These are phyloP conservation scores for Psidium friedrichsthalianum DNA, from an alignment of 345 rosid species.

Conservation along the genomic window DNA sequence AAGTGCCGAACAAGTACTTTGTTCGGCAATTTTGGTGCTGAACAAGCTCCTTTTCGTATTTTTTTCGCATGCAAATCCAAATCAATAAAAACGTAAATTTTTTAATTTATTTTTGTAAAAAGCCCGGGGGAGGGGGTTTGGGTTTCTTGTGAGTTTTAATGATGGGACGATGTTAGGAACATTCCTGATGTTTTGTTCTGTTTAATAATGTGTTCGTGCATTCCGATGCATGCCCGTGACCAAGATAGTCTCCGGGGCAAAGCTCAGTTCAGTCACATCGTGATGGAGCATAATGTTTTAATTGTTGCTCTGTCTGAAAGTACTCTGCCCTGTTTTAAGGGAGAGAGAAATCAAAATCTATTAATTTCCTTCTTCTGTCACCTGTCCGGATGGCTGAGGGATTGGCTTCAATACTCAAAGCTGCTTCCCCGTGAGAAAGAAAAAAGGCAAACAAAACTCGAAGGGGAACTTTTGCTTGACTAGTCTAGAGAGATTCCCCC, in stretches of 20 bases:
- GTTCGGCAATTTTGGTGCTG: no score
- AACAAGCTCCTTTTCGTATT: no score
- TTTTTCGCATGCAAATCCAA: no score
- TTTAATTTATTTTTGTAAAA: no score
- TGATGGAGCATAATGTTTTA: not conserved
- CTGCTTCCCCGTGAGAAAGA: not conserved
- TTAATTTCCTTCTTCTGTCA: not conserved
- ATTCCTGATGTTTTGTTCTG: not conserved
- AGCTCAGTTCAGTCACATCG: not conserved
- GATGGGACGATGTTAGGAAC: not conserved
- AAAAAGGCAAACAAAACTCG: no score
- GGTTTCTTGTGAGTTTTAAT: not conserved
- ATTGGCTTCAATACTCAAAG: not conserved
- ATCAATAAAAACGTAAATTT: no score
- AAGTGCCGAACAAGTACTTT: no score
- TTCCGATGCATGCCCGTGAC: conserved; percentile 11
- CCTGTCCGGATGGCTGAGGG: not conserved
- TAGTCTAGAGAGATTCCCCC: not conserved
- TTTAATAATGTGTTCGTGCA: not conserved
- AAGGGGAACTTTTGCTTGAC: not conserved
- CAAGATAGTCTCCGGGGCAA: not conserved
- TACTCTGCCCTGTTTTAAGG: not conserved
- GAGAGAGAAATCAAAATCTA: not conserved
- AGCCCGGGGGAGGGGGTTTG: no score
- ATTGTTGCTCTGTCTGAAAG: not conserved